Percentiles rank a stretch among this genome's conserved stretches.
phyloP scores from a whole-genome alignment of 2,329 filamentous ascomycete genomes.

The Blumeriella jaapii region DNA sequence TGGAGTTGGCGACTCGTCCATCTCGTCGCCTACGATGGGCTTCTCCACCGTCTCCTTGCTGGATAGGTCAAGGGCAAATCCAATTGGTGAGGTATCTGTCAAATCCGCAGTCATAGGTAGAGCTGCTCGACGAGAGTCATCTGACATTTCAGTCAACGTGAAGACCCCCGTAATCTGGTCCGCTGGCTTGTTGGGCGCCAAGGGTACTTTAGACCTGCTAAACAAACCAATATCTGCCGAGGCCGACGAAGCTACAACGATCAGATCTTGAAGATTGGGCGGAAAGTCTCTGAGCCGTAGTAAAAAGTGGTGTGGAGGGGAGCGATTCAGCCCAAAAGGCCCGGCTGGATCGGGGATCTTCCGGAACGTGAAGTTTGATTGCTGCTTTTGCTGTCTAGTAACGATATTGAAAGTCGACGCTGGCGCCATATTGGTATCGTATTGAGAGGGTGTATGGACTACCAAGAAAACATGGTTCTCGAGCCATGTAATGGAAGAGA shows the following conservation, averaged over 20 bases:
- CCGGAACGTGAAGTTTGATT: constrained; percentile 55
- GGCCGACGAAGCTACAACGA: constrained; percentile 74
- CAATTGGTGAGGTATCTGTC: constrained; percentile 67
- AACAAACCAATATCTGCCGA: constrained; percentile 70
- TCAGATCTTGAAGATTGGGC: constrained; percentile 66
- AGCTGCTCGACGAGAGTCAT: constrained; percentile 64
- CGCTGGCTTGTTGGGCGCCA: constrained; percentile 49
- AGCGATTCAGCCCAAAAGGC: constrained; percentile 53
- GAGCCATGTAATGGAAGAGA: constrained; percentile 77
- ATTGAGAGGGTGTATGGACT: constrained; percentile 59
- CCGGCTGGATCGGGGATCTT: constrained; percentile 65
- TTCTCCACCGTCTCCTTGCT: constrained; percentile 65
- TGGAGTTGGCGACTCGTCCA: constrained; percentile 67
- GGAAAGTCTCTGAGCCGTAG: constrained; percentile 68
- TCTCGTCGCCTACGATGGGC: constrained; percentile 63
- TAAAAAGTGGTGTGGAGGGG: constrained; percentile 66
- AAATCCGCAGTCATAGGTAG: constrained; percentile 59
- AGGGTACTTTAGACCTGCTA: constrained; percentile 56
- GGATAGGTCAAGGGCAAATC: constrained; percentile 74
- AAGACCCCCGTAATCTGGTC: constrained; percentile 56
- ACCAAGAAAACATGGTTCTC: constrained; percentile 77
- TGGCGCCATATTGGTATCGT: constrained; percentile 40
- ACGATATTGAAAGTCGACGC: constrained; percentile 71
- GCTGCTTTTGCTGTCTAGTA: constrained; percentile 45
- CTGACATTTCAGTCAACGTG: constrained; percentile 57